Base-by-base conservation (phyloP, 1,284 basidiomycete genomes). In the Apiotrichum sp. region DNA sequence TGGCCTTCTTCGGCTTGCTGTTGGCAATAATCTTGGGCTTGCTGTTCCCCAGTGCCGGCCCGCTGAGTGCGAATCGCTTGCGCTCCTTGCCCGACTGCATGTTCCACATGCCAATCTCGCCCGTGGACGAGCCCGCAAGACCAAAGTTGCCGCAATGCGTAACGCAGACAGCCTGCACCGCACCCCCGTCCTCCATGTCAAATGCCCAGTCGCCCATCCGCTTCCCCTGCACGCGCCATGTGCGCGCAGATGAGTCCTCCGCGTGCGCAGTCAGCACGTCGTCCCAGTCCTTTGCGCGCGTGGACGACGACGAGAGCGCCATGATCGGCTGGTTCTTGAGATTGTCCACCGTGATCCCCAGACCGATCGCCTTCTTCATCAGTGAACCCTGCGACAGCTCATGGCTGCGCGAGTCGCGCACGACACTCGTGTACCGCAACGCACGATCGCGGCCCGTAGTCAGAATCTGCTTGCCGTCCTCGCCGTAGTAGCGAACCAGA, bases 131-230 rank as follows among this genome's bases (percentile, higher is more conserved):
- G 32, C 89, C 84, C 1, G 86, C 87, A 6, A 98, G 77, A 41
- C 88, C 91, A 73, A 97, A 99, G 71, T 98, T 98, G 13, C 96
- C 96, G 71, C 96, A 99, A 0, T 90, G 88, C 11, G 91, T 88
- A 13, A 98, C 88, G 64, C 87, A 89, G 9, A 92, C 88, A n/a
- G 86, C 82, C 87, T 90, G 63, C 10, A 49, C 34, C 2, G 72
- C 75, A 9, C 66, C 66, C 9, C 74, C 78, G 22, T 73, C 70
- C 43, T 75, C 71, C 34, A 71, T 58, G 43, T 67, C 69, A 54
- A 92, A 80, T 31, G 66, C 68, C 68, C 74, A 78, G 65, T 87
- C 86, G 3, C 93, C 93, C 3, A 90, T 69, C 50, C 84, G 82
- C 77, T 95, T 95, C 61, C 86, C 84, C 59, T 84, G 80, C 69